Conservation (phyloP, 73 alveolate species). For the Paramecium tetraurelia region DNA sequence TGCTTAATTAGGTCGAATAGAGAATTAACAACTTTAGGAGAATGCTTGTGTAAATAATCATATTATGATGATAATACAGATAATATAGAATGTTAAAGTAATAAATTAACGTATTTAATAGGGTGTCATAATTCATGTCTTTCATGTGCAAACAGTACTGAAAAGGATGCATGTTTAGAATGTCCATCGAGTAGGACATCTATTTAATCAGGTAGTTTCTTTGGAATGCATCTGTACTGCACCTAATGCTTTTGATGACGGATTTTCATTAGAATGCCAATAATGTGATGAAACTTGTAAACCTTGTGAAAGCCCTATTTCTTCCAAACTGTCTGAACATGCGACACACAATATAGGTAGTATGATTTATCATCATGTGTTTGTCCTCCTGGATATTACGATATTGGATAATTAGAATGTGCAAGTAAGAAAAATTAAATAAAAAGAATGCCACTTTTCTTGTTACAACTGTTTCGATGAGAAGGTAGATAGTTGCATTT, state of each 20-base stretch:
- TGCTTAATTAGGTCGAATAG: not conserved
- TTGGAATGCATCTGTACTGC: not conserved
- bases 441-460: not conserved
- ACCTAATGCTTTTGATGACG: not conserved
- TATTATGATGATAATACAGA: not conserved
- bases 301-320: not conserved
- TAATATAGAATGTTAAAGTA: not conserved
- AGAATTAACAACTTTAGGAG: not conserved
- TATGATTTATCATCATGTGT: not conserved
- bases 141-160: not conserved
- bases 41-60: not conserved
- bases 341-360: not conserved
- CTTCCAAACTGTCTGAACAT: not conserved
- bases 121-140: not conserved
- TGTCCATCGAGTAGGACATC: not conserved
- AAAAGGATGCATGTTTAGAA: not conserved
- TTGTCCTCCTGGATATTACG: not conserved
- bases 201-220: not conserved
- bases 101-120: not conserved
- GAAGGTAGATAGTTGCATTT: too few species aligned
- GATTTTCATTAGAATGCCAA: not conserved
- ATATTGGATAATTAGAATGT: not conserved
- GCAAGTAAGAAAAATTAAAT: not conserved
- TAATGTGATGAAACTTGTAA: not conserved
- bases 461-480: not conserved